Conservation (phyloP, 1,284 basidiomycete genomes). For the Takashimella koratensis region DNA sequence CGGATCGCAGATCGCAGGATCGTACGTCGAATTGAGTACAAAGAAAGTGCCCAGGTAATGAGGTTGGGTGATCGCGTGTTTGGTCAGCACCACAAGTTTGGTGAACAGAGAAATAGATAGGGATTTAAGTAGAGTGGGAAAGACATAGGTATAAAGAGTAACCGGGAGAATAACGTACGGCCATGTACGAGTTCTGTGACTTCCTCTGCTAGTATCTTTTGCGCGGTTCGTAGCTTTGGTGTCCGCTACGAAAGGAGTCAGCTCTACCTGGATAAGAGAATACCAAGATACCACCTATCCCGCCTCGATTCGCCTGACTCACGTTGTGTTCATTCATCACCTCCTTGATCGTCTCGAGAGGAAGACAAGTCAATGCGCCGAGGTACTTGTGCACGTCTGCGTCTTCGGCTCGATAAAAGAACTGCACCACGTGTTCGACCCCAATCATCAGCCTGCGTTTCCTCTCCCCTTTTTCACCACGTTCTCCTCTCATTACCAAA, state of each 20-base stretch:
- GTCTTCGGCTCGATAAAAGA: conserved; percentile 80
- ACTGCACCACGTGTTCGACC: conserved; percentile 65
- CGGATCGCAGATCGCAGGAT: conserved; percentile 1
- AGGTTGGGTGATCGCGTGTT: too few relatives aligned
- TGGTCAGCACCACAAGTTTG: too few relatives aligned
- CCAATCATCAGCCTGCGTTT: too few relatives aligned
- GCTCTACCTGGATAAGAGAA: conserved; percentile 6
- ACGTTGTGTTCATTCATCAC: conserved; percentile 61
- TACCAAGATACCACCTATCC: neutral
- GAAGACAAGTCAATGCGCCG: conserved; percentile 76
- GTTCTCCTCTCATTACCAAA: too few relatives aligned
- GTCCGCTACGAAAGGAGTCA: conserved; percentile 44
- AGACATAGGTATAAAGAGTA: neutral
- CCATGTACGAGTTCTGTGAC: conserved; percentile 84
- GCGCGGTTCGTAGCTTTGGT: conserved; percentile 65
- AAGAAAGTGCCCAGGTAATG: too few relatives aligned
- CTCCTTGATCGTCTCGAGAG: conserved; percentile 58
- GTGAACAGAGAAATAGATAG: neutral
- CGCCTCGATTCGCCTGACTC: conserved; percentile 33
- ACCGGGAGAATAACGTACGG: conserved; percentile 51
- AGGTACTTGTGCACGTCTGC: conserved; percentile 78
- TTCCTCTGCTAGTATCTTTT: conserved; percentile 76
- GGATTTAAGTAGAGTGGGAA: neutral
- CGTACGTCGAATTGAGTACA: neutral
- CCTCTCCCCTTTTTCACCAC: too few relatives aligned